Conservation (phyloP, 1,139 yeast genomes). For the Kazachstania sp. region DNA sequence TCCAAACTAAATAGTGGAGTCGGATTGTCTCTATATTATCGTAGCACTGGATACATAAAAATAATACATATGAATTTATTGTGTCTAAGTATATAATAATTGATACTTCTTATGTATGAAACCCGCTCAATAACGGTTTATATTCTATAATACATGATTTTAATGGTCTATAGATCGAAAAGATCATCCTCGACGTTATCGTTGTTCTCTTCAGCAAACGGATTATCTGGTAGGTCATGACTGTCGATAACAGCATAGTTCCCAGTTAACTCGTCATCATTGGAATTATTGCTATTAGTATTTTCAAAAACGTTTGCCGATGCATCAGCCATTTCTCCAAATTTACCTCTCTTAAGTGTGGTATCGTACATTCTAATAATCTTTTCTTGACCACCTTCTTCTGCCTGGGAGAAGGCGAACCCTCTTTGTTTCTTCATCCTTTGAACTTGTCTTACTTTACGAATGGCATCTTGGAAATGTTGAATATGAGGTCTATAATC, state of each 20-base stretch:
- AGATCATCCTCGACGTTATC: neutral
- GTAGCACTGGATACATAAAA: no score
- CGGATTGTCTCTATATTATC: no score
- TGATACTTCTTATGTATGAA: no score
- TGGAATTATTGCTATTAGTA: conserved; percentile 2
- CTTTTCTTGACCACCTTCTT: conserved; percentile 84
- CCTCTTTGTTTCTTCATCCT: conserved; percentile 98
- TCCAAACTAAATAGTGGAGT: neutral
- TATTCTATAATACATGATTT: neutral
- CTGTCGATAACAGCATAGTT: conserved; percentile 1
- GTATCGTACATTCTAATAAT: conserved; percentile 93
- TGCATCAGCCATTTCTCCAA: conserved; percentile 44
- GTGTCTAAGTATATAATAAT: no score
- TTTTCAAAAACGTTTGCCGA: conserved; percentile 28
- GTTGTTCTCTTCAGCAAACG: conserved; percentile 7
- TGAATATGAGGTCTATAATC: conserved; percentile 94
- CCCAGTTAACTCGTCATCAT: neutral
- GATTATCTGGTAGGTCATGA: conserved; percentile 6
- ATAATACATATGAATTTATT: no score
- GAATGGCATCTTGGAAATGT: conserved; percentile 92
- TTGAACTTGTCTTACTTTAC: conserved; percentile 96
- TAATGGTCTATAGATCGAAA: neutral
- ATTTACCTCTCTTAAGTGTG: conserved; percentile 50
- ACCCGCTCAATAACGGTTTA: no score
- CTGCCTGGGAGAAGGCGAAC: conserved; percentile 95